phyloP scores from a whole-genome alignment of 768 basidiomycete species.

The Podaxis mareebaensis region DNA sequence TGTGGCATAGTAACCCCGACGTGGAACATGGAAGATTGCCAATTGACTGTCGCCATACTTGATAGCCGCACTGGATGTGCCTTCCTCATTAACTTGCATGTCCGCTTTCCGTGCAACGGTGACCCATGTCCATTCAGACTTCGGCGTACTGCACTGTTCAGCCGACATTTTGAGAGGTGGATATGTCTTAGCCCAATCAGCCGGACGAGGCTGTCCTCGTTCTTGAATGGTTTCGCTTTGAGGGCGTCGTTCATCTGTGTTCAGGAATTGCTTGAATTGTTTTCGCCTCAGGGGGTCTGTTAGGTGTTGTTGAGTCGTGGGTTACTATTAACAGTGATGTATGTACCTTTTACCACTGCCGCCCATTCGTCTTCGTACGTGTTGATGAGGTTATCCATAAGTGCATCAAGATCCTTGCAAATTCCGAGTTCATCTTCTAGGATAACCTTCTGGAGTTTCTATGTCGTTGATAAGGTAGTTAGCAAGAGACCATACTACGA shows the following conservation, averaged over 20 bases:
- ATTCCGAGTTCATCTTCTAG: slow-evolving; percentile 74
- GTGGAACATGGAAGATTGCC: slow-evolving; percentile 66
- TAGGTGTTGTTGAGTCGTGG: not conserved
- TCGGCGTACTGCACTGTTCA: slow-evolving; percentile 42
- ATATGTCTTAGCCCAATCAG: slow-evolving; percentile 65
- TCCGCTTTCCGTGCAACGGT: slow-evolving; percentile 49
- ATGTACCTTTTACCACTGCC: slow-evolving; percentile 47
- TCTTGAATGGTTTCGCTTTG: slow-evolving; percentile 56
- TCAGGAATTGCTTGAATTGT: slow-evolving; percentile 65
- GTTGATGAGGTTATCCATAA: slow-evolving; percentile 65
- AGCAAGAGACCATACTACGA: not conserved
- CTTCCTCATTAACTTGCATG: slow-evolving; percentile 43
- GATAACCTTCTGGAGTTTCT: slow-evolving; percentile 64
- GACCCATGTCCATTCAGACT: slow-evolving; percentile 58
- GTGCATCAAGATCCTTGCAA: slow-evolving; percentile 62
- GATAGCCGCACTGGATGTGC: slow-evolving; percentile 52
- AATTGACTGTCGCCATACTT: slow-evolving; percentile 68
- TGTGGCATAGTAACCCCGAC: slow-evolving; percentile 59
- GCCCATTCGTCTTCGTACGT: slow-evolving; percentile 75
- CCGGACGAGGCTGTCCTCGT: slow-evolving; percentile 63
- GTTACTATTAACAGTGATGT: slow-evolving; percentile 3
- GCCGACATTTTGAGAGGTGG: slow-evolving; percentile 45
- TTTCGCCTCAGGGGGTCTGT: slow-evolving; percentile 45
- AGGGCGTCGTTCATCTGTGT: slow-evolving; percentile 50
- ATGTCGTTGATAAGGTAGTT: slow-evolving; percentile 1